Conservation (phyloP, 768 basidiomycete genomes). For the Atractiella rhizophila region DNA sequence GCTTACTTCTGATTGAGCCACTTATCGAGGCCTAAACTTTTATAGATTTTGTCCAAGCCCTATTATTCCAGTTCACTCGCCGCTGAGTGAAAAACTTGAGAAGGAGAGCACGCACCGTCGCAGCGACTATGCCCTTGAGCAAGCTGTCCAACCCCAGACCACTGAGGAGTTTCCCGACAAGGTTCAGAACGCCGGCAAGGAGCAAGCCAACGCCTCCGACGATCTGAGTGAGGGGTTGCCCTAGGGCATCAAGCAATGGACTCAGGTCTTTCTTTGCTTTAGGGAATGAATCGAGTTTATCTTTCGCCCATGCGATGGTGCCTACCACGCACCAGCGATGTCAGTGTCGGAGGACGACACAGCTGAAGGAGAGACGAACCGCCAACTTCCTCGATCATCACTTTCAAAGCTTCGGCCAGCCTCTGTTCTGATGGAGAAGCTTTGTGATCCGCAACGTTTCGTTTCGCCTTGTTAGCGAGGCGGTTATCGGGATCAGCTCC, state of each 20-base stretch:
- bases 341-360: background rate
- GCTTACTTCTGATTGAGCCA: background rate
- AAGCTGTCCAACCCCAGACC: background rate
- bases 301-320: background rate
- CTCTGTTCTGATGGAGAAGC: background rate
- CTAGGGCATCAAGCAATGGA: background rate
- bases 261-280: slow-evolving; percentile 1
- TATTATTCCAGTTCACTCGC: background rate
- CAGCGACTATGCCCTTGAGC: background rate
- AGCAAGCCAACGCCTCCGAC: background rate
- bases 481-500: slow-evolving; percentile 1
- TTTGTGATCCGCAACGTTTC: background rate
- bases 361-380: background rate
- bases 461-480: background rate
- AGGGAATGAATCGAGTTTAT: background rate
- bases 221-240: background rate
- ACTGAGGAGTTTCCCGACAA: slow-evolving; percentile 1
- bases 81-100: background rate
- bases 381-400: background rate
- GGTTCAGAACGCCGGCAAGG: background rate
- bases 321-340: background rate
- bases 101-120: too few relatives aligned
- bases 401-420: background rate
- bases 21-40: background rate
- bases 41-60: background rate